Conservation (phyloP, 2,329 filamentous ascomycete genomes). For the Cercospora sp. region DNA sequence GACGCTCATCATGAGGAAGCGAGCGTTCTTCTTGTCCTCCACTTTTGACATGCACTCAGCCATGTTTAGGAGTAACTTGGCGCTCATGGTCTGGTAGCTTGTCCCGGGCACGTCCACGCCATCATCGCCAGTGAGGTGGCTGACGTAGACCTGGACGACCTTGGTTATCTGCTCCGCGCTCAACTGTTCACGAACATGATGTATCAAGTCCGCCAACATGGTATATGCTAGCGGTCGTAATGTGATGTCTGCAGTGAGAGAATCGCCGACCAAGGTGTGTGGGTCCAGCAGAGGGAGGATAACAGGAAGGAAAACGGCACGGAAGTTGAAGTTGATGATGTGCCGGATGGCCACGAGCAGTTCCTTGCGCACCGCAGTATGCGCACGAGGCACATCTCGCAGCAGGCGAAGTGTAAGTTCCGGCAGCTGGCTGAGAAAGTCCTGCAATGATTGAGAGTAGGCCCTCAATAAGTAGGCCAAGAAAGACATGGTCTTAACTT, state of each 20-base stretch:
- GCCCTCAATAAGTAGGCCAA: constrained; percentile 87
- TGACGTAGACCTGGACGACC: constrained; percentile 96
- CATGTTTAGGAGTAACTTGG: constrained; percentile 95
- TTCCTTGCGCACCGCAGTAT: constrained; percentile 90
- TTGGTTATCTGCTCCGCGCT: constrained; percentile 87
- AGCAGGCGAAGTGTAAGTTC: constrained; percentile 87
- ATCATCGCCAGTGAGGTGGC: constrained; percentile 91
- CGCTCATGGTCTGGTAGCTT: constrained; percentile 99
- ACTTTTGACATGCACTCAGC: constrained; percentile 95
- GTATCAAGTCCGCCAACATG: constrained; percentile 96
- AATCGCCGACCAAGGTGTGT: constrained; percentile 90
- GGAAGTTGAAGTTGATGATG: constrained; percentile 98
- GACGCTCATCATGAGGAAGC: constrained; percentile 95
- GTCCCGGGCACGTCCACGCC: constrained; percentile 67
- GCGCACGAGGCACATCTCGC: constrained; percentile 92
- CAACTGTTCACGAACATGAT: constrained; percentile 90
- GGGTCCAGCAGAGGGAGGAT: constrained; percentile 96
- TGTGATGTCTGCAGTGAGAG: constrained; percentile 92
- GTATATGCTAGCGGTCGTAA: constrained; percentile 95
- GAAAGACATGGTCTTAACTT: constrained; percentile 99
- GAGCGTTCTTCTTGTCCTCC: constrained; percentile 87
- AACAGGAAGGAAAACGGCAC: constrained; percentile 89
- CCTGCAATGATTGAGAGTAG: constrained; percentile 80
- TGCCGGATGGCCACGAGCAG: constrained; percentile 93
- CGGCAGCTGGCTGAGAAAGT: constrained; percentile 83